phyloP scores from a whole-genome alignment of 2,329 filamentous ascomycete genomes.

The Diaporthe capsici region DNA sequence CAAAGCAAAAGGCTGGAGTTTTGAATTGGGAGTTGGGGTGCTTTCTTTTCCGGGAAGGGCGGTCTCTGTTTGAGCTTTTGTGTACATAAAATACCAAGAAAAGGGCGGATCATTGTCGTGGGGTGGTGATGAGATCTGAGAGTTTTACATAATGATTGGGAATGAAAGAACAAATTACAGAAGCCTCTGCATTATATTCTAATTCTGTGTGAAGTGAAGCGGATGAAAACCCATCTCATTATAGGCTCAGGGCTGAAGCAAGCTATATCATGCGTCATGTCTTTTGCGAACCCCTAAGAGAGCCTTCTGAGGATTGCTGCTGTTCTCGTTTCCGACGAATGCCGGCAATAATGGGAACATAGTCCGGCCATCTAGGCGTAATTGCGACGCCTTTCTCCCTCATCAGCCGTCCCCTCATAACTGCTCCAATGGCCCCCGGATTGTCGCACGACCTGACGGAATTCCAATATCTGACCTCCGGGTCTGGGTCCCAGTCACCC shows the following conservation, averaged over 20 bases:
- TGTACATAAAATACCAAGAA: conserved; percentile 34
- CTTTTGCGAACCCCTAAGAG: too few relatives aligned
- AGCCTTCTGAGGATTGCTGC: too few relatives aligned
- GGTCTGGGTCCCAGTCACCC: not conserved
- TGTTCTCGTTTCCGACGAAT: not conserved
- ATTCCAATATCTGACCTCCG: not conserved
- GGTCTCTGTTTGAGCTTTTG: not conserved
- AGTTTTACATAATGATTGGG: conserved; percentile 1
- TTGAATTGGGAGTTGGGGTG: conserved; percentile 4
- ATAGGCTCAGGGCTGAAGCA: too few relatives aligned
- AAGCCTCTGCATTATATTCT: not conserved
- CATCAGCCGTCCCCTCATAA: not conserved
- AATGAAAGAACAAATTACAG: conserved; percentile 8
- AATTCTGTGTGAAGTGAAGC: not conserved
- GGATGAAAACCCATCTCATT: too few relatives aligned
- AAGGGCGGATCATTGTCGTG: not conserved
- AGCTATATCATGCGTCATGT: too few relatives aligned
- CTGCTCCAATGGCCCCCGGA: not conserved
- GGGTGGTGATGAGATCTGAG: conserved; percentile 1
- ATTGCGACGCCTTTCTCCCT: not conserved
- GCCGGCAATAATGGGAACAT: not conserved
- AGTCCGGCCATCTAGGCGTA: not conserved
- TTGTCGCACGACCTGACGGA: not conserved
- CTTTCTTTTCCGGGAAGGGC: not conserved
- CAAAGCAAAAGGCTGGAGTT: not conserved